These are phyloP conservation scores for Hymenoscyphus occultus DNA, from an alignment of 2,329 filamentous ascomycete genomes.

Conservation along the genomic window DNA sequence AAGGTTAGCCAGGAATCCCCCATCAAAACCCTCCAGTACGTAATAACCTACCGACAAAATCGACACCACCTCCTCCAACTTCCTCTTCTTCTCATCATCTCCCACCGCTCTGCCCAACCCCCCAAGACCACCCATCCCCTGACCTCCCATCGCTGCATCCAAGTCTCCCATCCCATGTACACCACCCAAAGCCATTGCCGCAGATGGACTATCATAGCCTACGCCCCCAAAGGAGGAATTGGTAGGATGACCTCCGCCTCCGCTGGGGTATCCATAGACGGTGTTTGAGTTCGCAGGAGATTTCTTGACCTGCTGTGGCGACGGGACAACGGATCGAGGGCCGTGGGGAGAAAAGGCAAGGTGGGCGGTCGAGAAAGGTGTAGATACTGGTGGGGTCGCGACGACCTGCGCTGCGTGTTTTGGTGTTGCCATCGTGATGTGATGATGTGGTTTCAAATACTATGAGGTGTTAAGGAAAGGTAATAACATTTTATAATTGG, in stretches of 20 bases:
- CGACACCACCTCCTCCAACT: slow-evolving; percentile 38
- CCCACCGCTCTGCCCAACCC: slow-evolving; percentile 13
- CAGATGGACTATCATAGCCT: slow-evolving; percentile 60
- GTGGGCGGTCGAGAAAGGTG: slow-evolving; percentile 57
- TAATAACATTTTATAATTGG: not conserved
- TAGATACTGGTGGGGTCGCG: slow-evolving; percentile 64
- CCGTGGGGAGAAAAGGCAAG: slow-evolving; percentile 55
- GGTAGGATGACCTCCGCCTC: slow-evolving; percentile 39
- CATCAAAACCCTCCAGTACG: not conserved
- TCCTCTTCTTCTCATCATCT: slow-evolving; percentile 50
- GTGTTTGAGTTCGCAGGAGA: slow-evolving; percentile 55
- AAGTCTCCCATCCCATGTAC: slow-evolving; percentile 49
- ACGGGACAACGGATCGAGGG: slow-evolving; percentile 49
- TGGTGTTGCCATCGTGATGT: slow-evolving; percentile 35
- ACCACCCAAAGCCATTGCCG: slow-evolving; percentile 58
- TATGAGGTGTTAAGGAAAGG: not conserved
- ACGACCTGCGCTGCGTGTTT: slow-evolving; percentile 30
- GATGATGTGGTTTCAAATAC: not conserved
- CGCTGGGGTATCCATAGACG: slow-evolving; percentile 38
- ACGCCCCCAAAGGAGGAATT: slow-evolving; percentile 36
- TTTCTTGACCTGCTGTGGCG: slow-evolving; percentile 58
- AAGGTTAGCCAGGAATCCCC: not conserved
- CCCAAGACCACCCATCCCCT: slow-evolving; percentile 31
- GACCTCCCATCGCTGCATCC: slow-evolving; percentile 41
- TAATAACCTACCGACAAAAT: slow-evolving; percentile 31